Percentiles rank a stretch among this genome's conserved stretches.
These are phyloP conservation scores for Fusarium sp. DNA, from an alignment of 2,329 filamentous ascomycete species.

Conservation along the genomic window DNA sequence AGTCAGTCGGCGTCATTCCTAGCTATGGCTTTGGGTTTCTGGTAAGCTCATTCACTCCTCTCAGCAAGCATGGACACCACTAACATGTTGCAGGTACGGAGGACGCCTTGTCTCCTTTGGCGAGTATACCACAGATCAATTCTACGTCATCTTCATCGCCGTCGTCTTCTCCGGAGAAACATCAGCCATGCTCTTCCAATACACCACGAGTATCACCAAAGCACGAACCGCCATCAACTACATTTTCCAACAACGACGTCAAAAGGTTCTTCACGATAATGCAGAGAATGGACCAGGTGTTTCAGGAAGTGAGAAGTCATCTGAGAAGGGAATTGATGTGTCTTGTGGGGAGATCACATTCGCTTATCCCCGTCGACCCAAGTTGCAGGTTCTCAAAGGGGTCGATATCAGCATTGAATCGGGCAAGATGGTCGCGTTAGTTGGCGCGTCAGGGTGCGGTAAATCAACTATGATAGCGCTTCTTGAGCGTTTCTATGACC, in stretches of 20 bases:
- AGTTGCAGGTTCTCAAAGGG: conserved; percentile 52
- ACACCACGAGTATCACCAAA: conserved; percentile 64
- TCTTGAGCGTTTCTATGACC: conserved; percentile 59
- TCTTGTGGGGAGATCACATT: conserved; percentile 67
- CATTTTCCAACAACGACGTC: conserved; percentile 56
- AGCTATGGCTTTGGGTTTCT: conserved; percentile 55
- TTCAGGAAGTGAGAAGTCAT: neutral
- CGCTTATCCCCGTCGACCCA: conserved; percentile 63
- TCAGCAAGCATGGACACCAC: neutral
- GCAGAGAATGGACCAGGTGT: conserved; percentile 35
- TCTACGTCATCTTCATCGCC: conserved; percentile 64
- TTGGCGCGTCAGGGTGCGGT: conserved; percentile 68
- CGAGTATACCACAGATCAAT: conserved; percentile 61
- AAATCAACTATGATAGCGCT: conserved; percentile 70
- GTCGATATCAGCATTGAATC: conserved; percentile 56
- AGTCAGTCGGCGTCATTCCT: conserved; percentile 56
- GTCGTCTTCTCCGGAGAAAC: conserved; percentile 60
- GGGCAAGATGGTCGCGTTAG: conserved; percentile 65
- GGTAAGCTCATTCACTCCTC: conserved; percentile 39
- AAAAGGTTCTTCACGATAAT: conserved; percentile 48
- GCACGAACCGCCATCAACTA: conserved; percentile 62
- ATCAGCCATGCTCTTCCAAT: conserved; percentile 57
- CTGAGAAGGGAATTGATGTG: conserved; percentile 51
- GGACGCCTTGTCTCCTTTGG: conserved; percentile 55
- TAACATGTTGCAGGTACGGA: conserved; percentile 49